A percentile compares a stretch with the other conserved stretches of the same genome.
Evolutionary conservation across 2,329 filamentous ascomycete genomes (phyloP).

Genomic region (Phaeosphaeria sp.): DNA sequence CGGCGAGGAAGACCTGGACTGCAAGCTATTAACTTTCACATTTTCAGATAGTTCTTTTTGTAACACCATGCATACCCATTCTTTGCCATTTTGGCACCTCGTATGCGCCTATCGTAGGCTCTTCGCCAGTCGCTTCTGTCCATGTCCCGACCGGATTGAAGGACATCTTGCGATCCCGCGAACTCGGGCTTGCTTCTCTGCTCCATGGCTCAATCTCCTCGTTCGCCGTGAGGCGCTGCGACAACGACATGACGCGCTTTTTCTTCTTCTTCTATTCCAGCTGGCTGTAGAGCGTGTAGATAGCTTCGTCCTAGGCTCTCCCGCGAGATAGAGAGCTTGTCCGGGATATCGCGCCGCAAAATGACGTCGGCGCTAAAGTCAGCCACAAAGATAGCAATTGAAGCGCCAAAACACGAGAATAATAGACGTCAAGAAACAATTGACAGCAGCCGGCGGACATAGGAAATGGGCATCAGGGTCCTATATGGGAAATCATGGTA

Average conservation of each 20-base stretch:
- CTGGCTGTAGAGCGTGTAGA: background rate
- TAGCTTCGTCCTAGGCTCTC: background rate
- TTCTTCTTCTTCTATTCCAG: background rate
- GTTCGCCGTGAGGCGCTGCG: constrained; percentile 48
- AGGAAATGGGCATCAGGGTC: constrained; percentile 8
- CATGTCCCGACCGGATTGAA: constrained; percentile 58
- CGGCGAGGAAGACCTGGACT: constrained; percentile 74
- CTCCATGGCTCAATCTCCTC: constrained; percentile 52
- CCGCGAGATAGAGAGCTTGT: background rate
- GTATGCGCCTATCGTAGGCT: constrained; percentile 56
- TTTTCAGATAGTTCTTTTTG: background rate
- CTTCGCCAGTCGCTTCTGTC: constrained; percentile 49
- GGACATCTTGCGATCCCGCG: constrained; percentile 54
- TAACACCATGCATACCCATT: constrained; percentile 52
- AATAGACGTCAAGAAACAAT: background rate
- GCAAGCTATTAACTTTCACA: constrained; percentile 21
- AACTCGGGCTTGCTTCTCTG: constrained; percentile 44
- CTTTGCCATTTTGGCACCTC: constrained; percentile 62
- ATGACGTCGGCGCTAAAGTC: constrained; percentile 17
- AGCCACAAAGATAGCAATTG: constrained; percentile 2
- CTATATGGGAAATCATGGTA: constrained; percentile 19
- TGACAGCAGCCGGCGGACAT: constrained; percentile 2
- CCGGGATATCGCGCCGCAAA: background rate
- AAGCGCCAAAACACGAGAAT: background rate
- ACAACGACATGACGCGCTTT: constrained; percentile 46